These are phyloP conservation scores for Postia placenta DNA, from an alignment of 768 basidiomycete species.

Conservation along the genomic window DNA sequence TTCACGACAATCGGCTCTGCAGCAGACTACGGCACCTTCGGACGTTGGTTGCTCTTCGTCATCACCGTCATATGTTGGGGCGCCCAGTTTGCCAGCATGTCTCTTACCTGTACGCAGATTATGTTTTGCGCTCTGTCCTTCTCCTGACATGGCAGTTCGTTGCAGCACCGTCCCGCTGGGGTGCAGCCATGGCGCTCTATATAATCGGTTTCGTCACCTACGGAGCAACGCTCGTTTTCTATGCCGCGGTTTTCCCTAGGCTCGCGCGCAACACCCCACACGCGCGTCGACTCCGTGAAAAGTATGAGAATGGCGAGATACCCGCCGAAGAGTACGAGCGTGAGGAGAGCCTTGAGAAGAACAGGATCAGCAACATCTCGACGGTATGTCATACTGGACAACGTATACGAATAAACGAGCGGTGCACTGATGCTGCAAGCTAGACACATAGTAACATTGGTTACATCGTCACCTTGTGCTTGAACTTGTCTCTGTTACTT, in stretches of 20 bases:
- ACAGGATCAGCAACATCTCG: conserved; percentile 78
- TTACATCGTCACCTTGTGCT: conserved; percentile 54
- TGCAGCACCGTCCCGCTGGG: conserved; percentile 63
- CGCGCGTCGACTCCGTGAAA: conserved; percentile 46
- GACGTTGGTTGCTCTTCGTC: conserved; percentile 70
- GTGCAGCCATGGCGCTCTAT: conserved; percentile 69
- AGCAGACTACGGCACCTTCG: conserved; percentile 71
- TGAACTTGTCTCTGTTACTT: conserved; percentile 68
- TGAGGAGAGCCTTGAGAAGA: conserved; percentile 80
- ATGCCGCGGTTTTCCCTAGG: conserved; percentile 71
- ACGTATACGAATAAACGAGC: not conserved
- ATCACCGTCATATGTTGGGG: conserved; percentile 76
- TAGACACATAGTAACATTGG: conserved; percentile 72
- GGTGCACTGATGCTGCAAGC: not conserved
- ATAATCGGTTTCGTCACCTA: conserved; percentile 77
- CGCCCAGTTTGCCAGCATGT: conserved; percentile 73
- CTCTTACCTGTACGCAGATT: conserved; percentile 58
- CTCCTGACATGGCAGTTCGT: not conserved
- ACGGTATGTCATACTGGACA: conserved; percentile 40
- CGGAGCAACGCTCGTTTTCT: conserved; percentile 79
- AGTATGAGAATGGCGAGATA: conserved; percentile 56
- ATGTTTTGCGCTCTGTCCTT: not conserved
- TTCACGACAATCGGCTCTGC: conserved; percentile 72
- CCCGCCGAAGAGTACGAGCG: conserved; percentile 56
- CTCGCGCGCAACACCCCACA: conserved; percentile 73